Percentiles rank a stretch among this genome's conserved stretches.
phyloP scores from a whole-genome alignment of 805 yeast species.

The Ogataea philodendri region DNA sequence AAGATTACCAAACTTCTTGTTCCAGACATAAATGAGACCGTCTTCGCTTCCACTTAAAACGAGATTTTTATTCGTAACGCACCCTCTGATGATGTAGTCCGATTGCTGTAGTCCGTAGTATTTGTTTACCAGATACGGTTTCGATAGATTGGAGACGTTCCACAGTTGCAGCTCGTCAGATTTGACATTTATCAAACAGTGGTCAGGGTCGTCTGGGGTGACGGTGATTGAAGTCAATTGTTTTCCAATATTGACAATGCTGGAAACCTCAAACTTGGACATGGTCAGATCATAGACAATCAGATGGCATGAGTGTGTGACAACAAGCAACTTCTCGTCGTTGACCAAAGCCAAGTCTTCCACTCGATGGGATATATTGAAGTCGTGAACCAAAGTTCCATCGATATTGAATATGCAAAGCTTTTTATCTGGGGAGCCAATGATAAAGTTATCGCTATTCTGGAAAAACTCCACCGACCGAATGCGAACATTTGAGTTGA shows the following conservation, averaged over 20 bases:
- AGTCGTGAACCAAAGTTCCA: constrained; percentile 28
- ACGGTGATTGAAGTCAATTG: constrained; percentile 63
- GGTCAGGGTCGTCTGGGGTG: constrained; percentile 50
- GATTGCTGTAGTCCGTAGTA: constrained; percentile 73
- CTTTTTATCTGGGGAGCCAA: constrained; percentile 77
- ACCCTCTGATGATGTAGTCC: constrained; percentile 67
- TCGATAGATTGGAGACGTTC: constrained; percentile 60
- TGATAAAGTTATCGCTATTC: constrained; percentile 46
- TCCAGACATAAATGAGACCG: constrained; percentile 76
- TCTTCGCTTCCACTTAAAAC: constrained; percentile 84
- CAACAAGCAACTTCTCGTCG: constrained; percentile 60
- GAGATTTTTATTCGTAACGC: constrained; percentile 73
- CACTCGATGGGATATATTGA: constrained; percentile 42
- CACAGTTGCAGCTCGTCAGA: constrained; percentile 80
- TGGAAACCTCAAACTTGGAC: constrained; percentile 30
- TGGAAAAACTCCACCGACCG: constrained; percentile 70
- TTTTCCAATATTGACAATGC: constrained; percentile 47
- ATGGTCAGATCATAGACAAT: constrained; percentile 53
- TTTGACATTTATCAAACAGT: constrained; percentile 58
- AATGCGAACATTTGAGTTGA: constrained; percentile 32
- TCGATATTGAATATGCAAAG: constrained; percentile 46
- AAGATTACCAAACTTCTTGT: constrained; percentile 64
- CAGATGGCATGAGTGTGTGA: constrained; percentile 60
- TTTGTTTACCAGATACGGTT: constrained; percentile 49
- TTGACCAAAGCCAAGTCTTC: constrained; percentile 68